Evolutionary conservation across 228 moss, liverwort and hornwort species (phyloP), one percentile per base, ranked within the genome.

Genomic region (Sphagnum fallax): DNA sequence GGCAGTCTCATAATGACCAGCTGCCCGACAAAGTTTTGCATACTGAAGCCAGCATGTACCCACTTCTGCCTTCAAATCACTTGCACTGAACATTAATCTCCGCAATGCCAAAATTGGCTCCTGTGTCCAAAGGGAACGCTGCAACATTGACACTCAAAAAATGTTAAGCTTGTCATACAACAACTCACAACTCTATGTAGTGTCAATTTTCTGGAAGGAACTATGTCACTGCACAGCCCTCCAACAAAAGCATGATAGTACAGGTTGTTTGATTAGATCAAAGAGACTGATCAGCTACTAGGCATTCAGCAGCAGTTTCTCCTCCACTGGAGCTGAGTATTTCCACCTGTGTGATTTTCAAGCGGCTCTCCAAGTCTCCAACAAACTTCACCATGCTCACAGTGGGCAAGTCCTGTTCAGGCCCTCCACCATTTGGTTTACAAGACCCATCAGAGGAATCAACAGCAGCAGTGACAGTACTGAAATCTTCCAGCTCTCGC

Each of bases 41-140:
- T 94, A 98, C 69, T 98, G 94, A 8, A 98, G 94, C 98, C 98
- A 98, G 75, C 98, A 98, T 62, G 87, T 84, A 74, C 98, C 98
- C 61, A 98, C 92, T 88, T 98, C 98, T 74, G 92, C 85, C 74
- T 84, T 84, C 64, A 94, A 70, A 32, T 87, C 86, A 75, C 73
- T 86, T 55, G 90, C 89, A 68, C 81, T 80, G 50, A 98, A 92
- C 62, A 93, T 79, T 53, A 98, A 83, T 79, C 98, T 87, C 68
- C 94, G 82, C 51, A 98, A 79, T 68, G 98, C 98, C 53, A 98
- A 82, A 67, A 98, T 90, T 61, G 98, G 98, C 75, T 98, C 98
- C 52, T 94, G 87, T 52, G 89, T 85, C 94, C 94, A 98, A 50
- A 98, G 85, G 6, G 98, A 90, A 76, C 90, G 93, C 80, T 98